Evolutionary conservation across 2,329 filamentous ascomycete genomes (phyloP).

Genomic region (Colletotrichum limetticola): DNA sequence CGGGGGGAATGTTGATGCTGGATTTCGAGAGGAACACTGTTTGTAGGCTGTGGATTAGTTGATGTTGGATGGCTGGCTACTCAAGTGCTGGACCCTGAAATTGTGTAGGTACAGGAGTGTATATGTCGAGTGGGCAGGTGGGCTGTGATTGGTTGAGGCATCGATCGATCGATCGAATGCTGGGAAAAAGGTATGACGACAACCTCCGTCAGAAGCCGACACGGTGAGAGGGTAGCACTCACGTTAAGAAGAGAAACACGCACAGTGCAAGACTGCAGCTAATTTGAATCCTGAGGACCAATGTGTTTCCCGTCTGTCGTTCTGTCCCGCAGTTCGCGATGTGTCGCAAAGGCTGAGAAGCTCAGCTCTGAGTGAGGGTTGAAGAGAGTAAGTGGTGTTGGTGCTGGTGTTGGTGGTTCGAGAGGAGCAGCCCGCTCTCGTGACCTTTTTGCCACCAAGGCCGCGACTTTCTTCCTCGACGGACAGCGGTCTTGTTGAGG

Average conservation of each 20-base stretch:
- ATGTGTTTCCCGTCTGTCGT: not conserved
- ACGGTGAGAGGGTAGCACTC: slow-evolving; percentile 16
- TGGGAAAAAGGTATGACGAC: slow-evolving; percentile 27
- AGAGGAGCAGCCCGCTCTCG: not conserved
- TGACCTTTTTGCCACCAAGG: not conserved
- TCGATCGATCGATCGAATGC: slow-evolving; percentile 47
- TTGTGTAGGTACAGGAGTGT: slow-evolving; percentile 21
- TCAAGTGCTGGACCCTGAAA: not conserved
- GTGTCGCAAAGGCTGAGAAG: no score
- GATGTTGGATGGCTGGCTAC: not conserved
- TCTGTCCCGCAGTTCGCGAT: not conserved
- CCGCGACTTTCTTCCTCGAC: not conserved
- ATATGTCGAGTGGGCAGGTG: slow-evolving; percentile 1
- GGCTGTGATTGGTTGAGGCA: slow-evolving; percentile 40
- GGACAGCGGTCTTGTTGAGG: not conserved
- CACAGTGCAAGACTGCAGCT: not conserved
- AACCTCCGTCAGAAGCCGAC: slow-evolving; percentile 3
- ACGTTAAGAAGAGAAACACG: not conserved
- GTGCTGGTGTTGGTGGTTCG: not conserved
- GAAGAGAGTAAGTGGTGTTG: not conserved
- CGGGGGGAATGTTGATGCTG: not conserved
- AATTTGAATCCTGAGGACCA: not conserved
- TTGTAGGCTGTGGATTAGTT: not conserved
- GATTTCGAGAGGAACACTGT: not conserved
- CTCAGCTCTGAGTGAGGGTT: not conserved